phyloP scores from a whole-genome alignment of 768 basidiomycete genomes.

The Omphalotus guepiniiformis region DNA sequence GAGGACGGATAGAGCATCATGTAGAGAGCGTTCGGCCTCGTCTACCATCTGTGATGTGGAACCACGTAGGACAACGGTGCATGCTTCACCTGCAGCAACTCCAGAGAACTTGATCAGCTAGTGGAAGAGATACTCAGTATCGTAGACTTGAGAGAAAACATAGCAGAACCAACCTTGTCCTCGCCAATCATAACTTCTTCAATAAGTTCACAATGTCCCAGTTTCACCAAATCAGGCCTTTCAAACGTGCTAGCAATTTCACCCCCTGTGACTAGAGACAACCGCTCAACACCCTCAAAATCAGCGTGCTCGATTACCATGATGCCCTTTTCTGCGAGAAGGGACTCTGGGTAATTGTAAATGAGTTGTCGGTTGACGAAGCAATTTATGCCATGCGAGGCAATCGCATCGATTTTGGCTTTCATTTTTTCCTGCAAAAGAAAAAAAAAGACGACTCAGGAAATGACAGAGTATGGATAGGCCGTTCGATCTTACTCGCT shows the following conservation, averaged over 20 bases:
- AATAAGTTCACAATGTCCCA: slow-evolving; percentile 90
- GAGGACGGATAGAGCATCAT: slow-evolving; percentile 95
- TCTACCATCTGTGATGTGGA: slow-evolving; percentile 99
- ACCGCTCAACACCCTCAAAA: slow-evolving; percentile 95
- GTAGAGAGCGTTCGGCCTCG: slow-evolving; percentile 95
- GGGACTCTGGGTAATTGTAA: slow-evolving; percentile 98
- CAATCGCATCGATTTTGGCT: slow-evolving; percentile 92
- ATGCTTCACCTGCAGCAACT: slow-evolving; percentile 95
- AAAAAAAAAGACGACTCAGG: neutral
- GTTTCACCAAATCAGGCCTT: slow-evolving; percentile 84
- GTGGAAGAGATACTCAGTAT: neutral
- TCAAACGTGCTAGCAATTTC: slow-evolving; percentile 98
- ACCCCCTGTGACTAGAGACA: slow-evolving; percentile 95
- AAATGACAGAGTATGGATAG: neutral
- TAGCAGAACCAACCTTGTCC: slow-evolving; percentile 68
- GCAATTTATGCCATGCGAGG: slow-evolving; percentile 90
- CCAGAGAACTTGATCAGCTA: slow-evolving; percentile 99
- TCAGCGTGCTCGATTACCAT: slow-evolving; percentile 98
- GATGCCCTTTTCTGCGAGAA: slow-evolving; percentile 93
- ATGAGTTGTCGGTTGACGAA: slow-evolving; percentile 98
- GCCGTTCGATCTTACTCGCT: slow-evolving; percentile 55
- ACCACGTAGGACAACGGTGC: slow-evolving; percentile 95
- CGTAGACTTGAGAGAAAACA: neutral
- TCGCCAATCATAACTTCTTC: slow-evolving; percentile 99
- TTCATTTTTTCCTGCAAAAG: slow-evolving; percentile 95